A percentile compares a stretch with the other conserved stretches of the same genome.
Evolutionary conservation across 768 basidiomycete genomes (phyloP).

Genomic region (Kwoniella dejecticola): DNA sequence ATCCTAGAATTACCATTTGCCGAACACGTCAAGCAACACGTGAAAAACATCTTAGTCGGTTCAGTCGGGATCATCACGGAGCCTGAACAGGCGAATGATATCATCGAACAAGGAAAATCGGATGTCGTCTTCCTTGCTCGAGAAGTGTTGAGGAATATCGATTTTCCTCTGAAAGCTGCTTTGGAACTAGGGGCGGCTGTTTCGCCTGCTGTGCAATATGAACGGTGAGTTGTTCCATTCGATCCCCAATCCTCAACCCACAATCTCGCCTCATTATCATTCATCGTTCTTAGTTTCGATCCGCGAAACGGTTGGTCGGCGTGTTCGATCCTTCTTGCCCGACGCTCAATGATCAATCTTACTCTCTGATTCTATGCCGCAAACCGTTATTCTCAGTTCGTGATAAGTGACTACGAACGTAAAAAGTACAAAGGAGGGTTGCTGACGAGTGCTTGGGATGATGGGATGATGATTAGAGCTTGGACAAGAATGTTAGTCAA

Average conservation of each 20-base stretch:
- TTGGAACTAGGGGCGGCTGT: slow-evolving; percentile 66
- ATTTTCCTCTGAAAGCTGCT: slow-evolving; percentile 68
- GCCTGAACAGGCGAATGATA: slow-evolving; percentile 65
- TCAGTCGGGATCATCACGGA: slow-evolving; percentile 74
- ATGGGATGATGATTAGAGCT: slow-evolving; percentile 22
- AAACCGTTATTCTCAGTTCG: too few relatives aligned
- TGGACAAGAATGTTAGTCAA: slow-evolving; percentile 48
- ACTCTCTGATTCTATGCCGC: too few relatives aligned
- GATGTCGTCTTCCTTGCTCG: slow-evolving; percentile 72
- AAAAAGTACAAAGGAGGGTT: too few relatives aligned
- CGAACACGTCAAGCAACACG: slow-evolving; percentile 58
- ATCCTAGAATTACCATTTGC: slow-evolving; percentile 67
- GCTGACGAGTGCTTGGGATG: background rate
- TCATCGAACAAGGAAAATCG: slow-evolving; percentile 67
- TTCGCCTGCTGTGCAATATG: slow-evolving; percentile 74
- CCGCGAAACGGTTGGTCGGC: background rate
- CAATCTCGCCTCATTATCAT: too few relatives aligned
- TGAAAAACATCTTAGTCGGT: slow-evolving; percentile 57
- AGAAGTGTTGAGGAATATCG: slow-evolving; percentile 67
- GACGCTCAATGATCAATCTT: background rate
- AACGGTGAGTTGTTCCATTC: slow-evolving; percentile 31
- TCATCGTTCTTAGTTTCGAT: too few relatives aligned
- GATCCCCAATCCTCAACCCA: too few relatives aligned
- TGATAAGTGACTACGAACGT: too few relatives aligned
- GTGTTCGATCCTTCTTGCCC: background rate